Conservation (phyloP, 2,329 filamentous ascomycete species). For the Fusarium napiforme region DNA sequence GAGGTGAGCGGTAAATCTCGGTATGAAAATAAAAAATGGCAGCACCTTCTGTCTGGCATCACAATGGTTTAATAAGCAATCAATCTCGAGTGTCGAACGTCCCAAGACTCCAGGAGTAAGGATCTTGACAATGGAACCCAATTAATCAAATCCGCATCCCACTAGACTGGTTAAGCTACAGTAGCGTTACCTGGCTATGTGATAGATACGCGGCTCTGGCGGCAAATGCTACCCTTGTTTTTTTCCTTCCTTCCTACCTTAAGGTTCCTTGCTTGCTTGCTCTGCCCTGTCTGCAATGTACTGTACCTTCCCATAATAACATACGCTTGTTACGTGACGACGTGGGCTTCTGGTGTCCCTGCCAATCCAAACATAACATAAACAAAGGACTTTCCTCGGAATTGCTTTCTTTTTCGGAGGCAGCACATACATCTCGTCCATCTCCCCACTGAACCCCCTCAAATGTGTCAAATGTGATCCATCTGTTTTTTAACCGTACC, state of each 20-base stretch:
- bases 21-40: conserved; percentile 13
- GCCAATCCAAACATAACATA: conserved; percentile 1
- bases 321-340: conserved; percentile 6
- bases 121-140: conserved; percentile 22
- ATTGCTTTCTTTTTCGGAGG: conserved; percentile 23
- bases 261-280: not conserved
- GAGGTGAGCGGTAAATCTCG: conserved; percentile 18
- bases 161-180: conserved; percentile 18
- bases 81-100: conserved; percentile 17
- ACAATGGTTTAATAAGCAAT: not conserved
- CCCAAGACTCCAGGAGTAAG: conserved; percentile 9
- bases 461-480: conserved; percentile 20
- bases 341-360: conserved; percentile 11
- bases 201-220: conserved; percentile 39
- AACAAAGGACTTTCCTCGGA: conserved; percentile 26
- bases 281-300: not conserved
- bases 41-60: conserved; percentile 16
- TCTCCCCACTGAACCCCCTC: conserved; percentile 7
- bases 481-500: not conserved
- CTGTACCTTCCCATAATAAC: conserved; percentile 4
- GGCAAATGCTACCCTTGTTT: conserved; percentile 30
- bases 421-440: not conserved
- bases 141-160: conserved; percentile 19
- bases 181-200: not conserved
- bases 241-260: not conserved